Conservation (phyloP, 108 stramenopile genomes). For the Nannochloropsis granulata region DNA sequence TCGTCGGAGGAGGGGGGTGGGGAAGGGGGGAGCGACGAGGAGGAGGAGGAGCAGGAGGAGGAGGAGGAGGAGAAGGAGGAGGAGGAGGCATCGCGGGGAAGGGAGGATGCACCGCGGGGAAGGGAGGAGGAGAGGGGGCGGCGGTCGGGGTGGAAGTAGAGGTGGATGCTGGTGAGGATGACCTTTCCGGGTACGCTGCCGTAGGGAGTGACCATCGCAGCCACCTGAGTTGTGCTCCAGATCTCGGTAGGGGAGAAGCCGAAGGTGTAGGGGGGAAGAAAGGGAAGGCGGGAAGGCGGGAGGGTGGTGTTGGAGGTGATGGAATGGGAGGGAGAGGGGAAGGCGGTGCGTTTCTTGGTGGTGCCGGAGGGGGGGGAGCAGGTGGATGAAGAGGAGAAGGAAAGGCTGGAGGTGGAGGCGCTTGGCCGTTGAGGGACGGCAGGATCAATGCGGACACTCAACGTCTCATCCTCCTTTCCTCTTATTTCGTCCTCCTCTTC, state of each 20-base stretch:
- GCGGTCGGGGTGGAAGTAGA: not conserved
- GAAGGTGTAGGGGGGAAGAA: not conserved
- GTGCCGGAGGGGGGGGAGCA: too few relatives aligned
- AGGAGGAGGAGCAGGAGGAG: too few relatives aligned
- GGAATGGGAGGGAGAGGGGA: not conserved
- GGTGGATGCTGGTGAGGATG: not conserved
- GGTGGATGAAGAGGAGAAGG: too few relatives aligned
- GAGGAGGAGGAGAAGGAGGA: too few relatives aligned
- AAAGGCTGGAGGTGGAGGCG: too few relatives aligned
- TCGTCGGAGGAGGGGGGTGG: not conserved
- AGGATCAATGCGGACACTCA: too few relatives aligned
- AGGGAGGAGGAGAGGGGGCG: not conserved
- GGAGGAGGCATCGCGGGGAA: too few relatives aligned
- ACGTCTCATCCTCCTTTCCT: not conserved
- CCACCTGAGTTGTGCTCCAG: not conserved
- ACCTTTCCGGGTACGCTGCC: not conserved
- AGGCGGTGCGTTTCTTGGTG: not conserved
- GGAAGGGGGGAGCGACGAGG: not conserved
- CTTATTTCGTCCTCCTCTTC: not conserved
- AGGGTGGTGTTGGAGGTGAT: too few relatives aligned
- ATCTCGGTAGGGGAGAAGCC: not conserved
- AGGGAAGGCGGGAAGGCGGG: too few relatives aligned
- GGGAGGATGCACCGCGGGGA: not conserved
- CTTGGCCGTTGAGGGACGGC: too few relatives aligned
- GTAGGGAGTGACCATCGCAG: not conserved